A percentile compares a stretch with the other conserved stretches of the same genome.
Conservation (phyloP, 495 filamentous ascomycete genomes). For the Penicillium canariense region DNA sequence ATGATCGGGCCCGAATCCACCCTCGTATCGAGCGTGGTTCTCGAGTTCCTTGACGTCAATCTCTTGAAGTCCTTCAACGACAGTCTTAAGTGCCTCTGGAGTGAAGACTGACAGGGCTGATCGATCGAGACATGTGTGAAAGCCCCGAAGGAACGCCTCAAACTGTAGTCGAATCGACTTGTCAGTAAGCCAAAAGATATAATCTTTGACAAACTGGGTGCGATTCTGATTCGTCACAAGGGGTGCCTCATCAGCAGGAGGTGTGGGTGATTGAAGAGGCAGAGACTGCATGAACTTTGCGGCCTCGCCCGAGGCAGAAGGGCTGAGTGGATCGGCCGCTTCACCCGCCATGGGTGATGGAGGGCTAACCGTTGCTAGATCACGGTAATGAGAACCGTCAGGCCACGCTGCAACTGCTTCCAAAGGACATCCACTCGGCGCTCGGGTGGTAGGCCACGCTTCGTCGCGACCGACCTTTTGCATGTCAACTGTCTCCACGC, state of each 20-base stretch:
- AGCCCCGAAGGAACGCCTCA: conserved; percentile 77
- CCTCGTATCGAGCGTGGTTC: conserved; percentile 68
- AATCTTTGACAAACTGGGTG: conserved; percentile 76
- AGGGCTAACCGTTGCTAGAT: conserved; percentile 19
- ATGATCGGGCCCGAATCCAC: conserved; percentile 67
- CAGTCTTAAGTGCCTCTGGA: conserved; percentile 63
- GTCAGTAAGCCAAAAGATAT: conserved; percentile 80
- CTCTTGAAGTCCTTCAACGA: conserved; percentile 78
- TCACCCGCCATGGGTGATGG: conserved; percentile 30
- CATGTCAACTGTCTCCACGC: conserved; percentile 57
- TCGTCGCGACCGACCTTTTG: conserved; percentile 37
- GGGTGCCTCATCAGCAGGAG: conserved; percentile 33
- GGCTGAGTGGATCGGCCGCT: conserved; percentile 9
- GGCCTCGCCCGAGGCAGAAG: conserved; percentile 16
- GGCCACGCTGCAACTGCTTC: conserved; percentile 25
- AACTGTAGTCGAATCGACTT: conserved; percentile 75
- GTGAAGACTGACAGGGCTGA: conserved; percentile 70
- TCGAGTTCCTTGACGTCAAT: conserved; percentile 74
- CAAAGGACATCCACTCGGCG: not conserved
- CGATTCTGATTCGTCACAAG: conserved; percentile 76
- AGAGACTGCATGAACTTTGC: conserved; percentile 21
- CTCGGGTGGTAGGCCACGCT: conserved; percentile 33
- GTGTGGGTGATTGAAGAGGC: conserved; percentile 22
- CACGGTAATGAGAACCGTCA: conserved; percentile 21
- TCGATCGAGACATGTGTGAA: conserved; percentile 69